phyloP scores from a whole-genome alignment of 1,284 basidiomycete genomes.

The Cryptococcus deneoformans region DNA sequence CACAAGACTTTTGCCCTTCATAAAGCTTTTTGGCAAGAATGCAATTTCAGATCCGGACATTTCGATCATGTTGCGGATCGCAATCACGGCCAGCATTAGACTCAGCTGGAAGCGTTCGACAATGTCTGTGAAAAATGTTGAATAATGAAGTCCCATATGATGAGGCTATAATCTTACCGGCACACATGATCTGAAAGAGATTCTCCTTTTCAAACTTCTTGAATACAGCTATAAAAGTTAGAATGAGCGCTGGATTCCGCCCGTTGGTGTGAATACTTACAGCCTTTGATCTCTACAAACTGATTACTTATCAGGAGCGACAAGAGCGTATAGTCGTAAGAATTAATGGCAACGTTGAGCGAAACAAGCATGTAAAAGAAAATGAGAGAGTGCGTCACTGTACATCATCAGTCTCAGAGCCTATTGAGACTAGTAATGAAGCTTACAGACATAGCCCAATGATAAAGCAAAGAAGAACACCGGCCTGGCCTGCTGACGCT shows the following conservation, averaged over 20 bases:
- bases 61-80: conserved; percentile 93
- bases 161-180: conserved; percentile 57
- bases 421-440: not conserved
- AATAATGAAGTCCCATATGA: not conserved
- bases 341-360: conserved; percentile 97
- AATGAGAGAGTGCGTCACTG: conserved; percentile 87
- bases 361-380: conserved; percentile 96
- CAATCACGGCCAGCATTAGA: conserved; percentile 88
- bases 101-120: conserved; percentile 95
- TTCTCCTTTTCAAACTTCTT: conserved; percentile 99
- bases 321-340: conserved; percentile 93
- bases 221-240: conserved; percentile 64
- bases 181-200: conserved; percentile 98
- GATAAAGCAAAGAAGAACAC: conserved; percentile 82
- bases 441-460: conserved; percentile 76
- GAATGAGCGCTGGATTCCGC: conserved; percentile 3
- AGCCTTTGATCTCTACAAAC: conserved; percentile 99
- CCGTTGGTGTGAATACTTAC: conserved; percentile 41
- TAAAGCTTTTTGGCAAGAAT: conserved; percentile 82
- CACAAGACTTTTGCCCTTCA: conserved; percentile 67
- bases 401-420: not conserved
- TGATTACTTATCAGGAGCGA: conserved; percentile 96
- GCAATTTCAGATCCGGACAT: conserved; percentile 79
- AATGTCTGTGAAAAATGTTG: conserved; percentile 63
- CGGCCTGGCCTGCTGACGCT: conserved; percentile 59